Evolutionary conservation across 2,329 filamentous ascomycete genomes (phyloP).

Genomic region (Fusarium pseudograminearum): DNA sequence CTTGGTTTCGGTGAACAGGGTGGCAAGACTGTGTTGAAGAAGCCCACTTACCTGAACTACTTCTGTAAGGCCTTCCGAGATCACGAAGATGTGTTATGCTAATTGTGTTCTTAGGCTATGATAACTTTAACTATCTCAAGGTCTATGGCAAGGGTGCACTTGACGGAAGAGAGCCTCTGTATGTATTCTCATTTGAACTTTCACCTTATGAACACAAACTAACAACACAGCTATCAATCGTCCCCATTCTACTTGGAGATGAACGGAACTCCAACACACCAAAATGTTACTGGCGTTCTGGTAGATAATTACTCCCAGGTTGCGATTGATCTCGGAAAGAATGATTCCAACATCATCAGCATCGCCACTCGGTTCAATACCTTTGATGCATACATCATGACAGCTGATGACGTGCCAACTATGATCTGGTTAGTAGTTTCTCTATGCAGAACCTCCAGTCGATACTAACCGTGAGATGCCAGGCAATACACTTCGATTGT

Average conservation of each 20-base stretch:
- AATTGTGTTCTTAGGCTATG: not conserved
- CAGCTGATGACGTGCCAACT: not conserved
- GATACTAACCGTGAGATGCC: not conserved
- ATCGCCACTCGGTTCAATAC: slow-evolving; percentile 13
- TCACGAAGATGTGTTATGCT: rapidly evolving
- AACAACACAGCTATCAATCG: not conserved
- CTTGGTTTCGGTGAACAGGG: slow-evolving; percentile 9
- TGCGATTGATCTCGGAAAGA: slow-evolving; percentile 1
- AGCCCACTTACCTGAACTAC: not conserved
- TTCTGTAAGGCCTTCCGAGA: not conserved
- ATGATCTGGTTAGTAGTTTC: not conserved
- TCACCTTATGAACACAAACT: rapidly evolving
- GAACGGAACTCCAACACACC: not conserved
- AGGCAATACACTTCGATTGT: slow-evolving; percentile 11
- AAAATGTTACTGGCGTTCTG: not conserved
- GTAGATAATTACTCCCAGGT: slow-evolving; percentile 3
- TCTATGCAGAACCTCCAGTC: rapidly evolving
- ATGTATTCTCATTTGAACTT: rapidly evolving
- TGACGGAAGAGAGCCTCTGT: slow-evolving; percentile 7
- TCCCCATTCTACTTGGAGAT: slow-evolving; percentile 7
- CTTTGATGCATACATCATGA: not conserved
- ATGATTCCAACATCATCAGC: not conserved
- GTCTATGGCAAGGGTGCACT: slow-evolving; percentile 2
- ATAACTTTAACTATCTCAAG: not conserved
- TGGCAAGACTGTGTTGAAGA: slow-evolving; percentile 4